These are phyloP conservation scores for Trichoderma semiorbis DNA, from an alignment of 2,329 filamentous ascomycete species.

Conservation along the genomic window DNA sequence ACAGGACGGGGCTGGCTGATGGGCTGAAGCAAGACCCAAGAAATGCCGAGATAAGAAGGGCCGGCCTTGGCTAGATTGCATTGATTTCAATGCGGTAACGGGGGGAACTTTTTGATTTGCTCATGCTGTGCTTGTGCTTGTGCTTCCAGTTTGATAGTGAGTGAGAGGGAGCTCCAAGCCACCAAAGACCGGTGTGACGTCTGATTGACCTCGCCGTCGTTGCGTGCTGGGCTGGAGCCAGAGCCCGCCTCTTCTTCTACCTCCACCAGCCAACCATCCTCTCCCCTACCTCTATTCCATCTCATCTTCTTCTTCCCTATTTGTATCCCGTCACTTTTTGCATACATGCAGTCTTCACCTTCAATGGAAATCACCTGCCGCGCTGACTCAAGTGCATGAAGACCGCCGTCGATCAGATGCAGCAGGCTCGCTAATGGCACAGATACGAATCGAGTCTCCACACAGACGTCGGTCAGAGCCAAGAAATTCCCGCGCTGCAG, in stretches of 20 bases:
- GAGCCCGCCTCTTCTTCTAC: neutral
- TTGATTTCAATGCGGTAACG: neutral
- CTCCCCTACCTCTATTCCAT: neutral
- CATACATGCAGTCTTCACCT: neutral
- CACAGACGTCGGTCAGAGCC: neutral
- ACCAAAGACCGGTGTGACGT: constrained; percentile 14
- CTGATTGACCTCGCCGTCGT: neutral
- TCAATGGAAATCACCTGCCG: neutral
- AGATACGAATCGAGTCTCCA: constrained; percentile 9
- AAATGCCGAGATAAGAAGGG: constrained; percentile 12
- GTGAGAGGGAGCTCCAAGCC: neutral
- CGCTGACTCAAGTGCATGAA: neutral
- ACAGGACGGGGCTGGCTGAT: constrained; percentile 1
- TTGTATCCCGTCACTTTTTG: neutral
- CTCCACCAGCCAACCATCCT: neutral
- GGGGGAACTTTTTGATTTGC: neutral
- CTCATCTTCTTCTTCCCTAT: neutral
- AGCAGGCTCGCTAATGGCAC: constrained; percentile 10
- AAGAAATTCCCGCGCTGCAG: constrained; percentile 6
- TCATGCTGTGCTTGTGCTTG: neutral
- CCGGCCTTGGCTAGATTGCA: neutral
- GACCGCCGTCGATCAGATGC: constrained; percentile 6
- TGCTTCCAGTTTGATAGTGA: neutral
- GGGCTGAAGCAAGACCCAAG: neutral
- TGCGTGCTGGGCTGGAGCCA: neutral